phyloP scores from a whole-genome alignment of 2,329 filamentous ascomycete species.

The Thermoascus crustaceus region DNA sequence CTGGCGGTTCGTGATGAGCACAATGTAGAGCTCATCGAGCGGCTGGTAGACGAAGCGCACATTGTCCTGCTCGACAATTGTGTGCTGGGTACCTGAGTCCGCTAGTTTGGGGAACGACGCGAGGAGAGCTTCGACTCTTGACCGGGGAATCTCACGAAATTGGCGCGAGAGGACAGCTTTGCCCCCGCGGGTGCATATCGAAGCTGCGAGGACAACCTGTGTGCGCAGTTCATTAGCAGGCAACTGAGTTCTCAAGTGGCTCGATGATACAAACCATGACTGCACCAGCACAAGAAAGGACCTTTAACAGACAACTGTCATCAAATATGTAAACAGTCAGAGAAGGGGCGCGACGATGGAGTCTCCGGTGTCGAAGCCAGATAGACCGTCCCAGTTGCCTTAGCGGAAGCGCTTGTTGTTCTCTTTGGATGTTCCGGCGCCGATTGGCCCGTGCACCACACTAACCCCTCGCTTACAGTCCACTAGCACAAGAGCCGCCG shows the following conservation, averaged over 20 bases:
- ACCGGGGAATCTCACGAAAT: constrained; percentile 95
- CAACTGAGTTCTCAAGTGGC: too few species aligned
- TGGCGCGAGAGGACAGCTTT: constrained; percentile 97
- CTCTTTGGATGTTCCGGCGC: constrained; percentile 20
- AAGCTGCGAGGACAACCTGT: constrained; percentile 95
- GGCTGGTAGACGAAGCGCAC: constrained; percentile 99
- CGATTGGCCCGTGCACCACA: constrained; percentile 26
- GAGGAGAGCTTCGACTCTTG: constrained; percentile 89
- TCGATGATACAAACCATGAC: constrained; percentile 28
- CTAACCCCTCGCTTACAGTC: constrained; percentile 32
- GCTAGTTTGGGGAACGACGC: constrained; percentile 97
- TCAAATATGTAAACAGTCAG: neutral
- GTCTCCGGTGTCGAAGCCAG: constrained; percentile 12
- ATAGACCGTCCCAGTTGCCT: constrained; percentile 4
- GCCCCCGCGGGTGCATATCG: constrained; percentile 95
- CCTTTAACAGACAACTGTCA: neutral
- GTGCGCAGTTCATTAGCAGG: constrained; percentile 8
- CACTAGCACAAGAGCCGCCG: constrained; percentile 17
- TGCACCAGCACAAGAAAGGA: constrained; percentile 5
- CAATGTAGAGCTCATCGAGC: constrained; percentile 98
- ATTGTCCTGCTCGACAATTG: constrained; percentile 97
- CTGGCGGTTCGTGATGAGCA: constrained; percentile 97
- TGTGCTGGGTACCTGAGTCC: constrained; percentile 92
- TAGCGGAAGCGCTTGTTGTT: constrained; percentile 31
- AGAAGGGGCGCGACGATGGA: constrained; percentile 9